Evolutionary conservation across 2,329 filamentous ascomycete genomes (phyloP).

Genomic region (Hirsutella minnesotensis): DNA sequence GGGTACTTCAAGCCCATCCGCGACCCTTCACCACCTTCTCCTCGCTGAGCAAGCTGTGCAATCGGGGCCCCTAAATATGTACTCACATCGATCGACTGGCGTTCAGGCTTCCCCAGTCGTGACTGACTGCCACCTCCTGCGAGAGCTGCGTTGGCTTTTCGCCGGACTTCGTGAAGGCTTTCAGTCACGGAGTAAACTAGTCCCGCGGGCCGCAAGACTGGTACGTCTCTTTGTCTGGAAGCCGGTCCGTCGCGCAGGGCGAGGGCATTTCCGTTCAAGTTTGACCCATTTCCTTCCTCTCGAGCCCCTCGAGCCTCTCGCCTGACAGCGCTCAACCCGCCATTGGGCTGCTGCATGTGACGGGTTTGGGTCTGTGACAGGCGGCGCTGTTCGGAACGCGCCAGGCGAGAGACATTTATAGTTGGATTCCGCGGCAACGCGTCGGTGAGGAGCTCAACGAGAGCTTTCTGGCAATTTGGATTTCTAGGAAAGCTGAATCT

Average conservation of each 20-base stretch:
- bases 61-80: neutral
- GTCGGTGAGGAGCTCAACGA: conserved; percentile 23
- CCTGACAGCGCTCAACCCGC: no score
- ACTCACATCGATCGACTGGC: neutral
- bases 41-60: no score
- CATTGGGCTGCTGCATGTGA: no score
- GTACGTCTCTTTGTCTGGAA: conserved; percentile 4
- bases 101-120: neutral
- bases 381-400: neutral
- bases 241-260: neutral
- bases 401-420: neutral
- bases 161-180: neutral
- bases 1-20: no score
- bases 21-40: no score
- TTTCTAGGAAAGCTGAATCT: conserved; percentile 6
- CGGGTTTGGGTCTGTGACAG: no score
- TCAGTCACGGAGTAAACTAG: conserved; percentile 17
- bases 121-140: neutral
- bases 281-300: neutral
- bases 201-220: conserved; percentile 14
- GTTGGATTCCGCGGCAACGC: conserved; percentile 22
- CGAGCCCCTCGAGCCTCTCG: no score
- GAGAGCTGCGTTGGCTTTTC: neutral
- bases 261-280: neutral
- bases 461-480: conserved; percentile 13